Conservation (phyloP, 2,329 filamentous ascomycete species). For the Calonectria pteridis region DNA sequence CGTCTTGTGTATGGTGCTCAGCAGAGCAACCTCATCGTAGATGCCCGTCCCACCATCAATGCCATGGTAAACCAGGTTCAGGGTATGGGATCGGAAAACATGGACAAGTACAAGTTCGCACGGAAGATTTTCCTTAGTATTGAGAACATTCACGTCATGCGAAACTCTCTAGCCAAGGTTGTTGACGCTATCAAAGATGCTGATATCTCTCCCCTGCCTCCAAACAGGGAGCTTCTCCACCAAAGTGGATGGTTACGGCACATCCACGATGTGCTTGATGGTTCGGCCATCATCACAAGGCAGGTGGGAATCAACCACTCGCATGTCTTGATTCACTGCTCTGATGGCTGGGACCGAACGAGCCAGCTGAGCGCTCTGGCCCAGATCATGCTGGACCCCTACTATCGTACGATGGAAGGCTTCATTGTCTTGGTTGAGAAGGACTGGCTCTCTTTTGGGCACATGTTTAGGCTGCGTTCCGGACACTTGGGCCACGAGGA, state of each 20-base stretch:
- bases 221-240: conserved; percentile 82
- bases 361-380: conserved; percentile 92
- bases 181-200: conserved; percentile 93
- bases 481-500: conserved; percentile 91
- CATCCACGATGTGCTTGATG: conserved; percentile 85
- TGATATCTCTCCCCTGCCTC: conserved; percentile 85
- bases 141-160: conserved; percentile 99
- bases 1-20: conserved; percentile 88
- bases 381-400: conserved; percentile 94
- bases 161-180: conserved; percentile 88
- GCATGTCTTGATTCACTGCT: conserved; percentile 96
- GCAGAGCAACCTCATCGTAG: conserved; percentile 93
- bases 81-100: conserved; percentile 95
- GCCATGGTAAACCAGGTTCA: conserved; percentile 94
- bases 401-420: conserved; percentile 92
- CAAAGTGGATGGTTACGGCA: conserved; percentile 95
- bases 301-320: conserved; percentile 94
- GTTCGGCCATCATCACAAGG: conserved; percentile 84
- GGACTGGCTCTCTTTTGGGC: conserved; percentile 97
- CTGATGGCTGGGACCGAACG: conserved; percentile 98
- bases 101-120: conserved; percentile 95
- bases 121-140: conserved; percentile 94
- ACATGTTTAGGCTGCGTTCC: conserved; percentile 96
- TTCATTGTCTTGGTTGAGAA: conserved; percentile 97
- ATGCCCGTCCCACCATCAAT: conserved; percentile 94